Conservation (phyloP, 2,329 filamentous ascomycete species). For the Aaosphaeria arxii region DNA sequence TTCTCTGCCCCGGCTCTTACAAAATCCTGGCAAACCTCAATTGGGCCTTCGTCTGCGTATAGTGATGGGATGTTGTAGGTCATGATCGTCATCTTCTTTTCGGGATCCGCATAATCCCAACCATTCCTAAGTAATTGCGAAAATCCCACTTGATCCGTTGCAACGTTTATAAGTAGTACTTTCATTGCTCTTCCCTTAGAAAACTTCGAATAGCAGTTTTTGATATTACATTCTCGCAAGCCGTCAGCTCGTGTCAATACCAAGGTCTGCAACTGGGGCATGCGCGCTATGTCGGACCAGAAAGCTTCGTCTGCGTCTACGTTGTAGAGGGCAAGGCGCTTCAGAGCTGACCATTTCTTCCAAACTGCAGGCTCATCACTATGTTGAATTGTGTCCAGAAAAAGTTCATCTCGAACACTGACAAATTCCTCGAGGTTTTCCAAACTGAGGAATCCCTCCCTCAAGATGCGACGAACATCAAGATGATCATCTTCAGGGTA, state of each 20-base stretch:
- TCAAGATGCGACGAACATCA: slow-evolving; percentile 36
- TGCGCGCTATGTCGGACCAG: slow-evolving; percentile 28
- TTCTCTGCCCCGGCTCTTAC: slow-evolving; percentile 41
- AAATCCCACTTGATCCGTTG: slow-evolving; percentile 10
- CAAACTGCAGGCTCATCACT: slow-evolving; percentile 38
- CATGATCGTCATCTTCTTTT: slow-evolving; percentile 38
- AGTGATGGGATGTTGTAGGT: slow-evolving; percentile 40
- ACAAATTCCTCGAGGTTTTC: slow-evolving; percentile 48
- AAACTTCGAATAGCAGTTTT: slow-evolving; percentile 41
- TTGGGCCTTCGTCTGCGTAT: slow-evolving; percentile 40
- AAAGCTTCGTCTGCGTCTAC: slow-evolving; percentile 35
- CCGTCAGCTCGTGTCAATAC: slow-evolving; percentile 42
- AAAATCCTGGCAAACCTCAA: slow-evolving; percentile 41
- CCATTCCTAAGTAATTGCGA: slow-evolving; percentile 20
- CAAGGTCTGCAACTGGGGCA: slow-evolving; percentile 40
- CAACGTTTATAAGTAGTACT: slow-evolving; percentile 18
- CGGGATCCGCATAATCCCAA: slow-evolving; percentile 20
- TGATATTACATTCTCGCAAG: slow-evolving; percentile 36
- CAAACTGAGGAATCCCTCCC: slow-evolving; percentile 46
- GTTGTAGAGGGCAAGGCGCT: slow-evolving; percentile 45
- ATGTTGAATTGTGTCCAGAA: slow-evolving; percentile 19
- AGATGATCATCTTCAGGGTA: slow-evolving; percentile 44
- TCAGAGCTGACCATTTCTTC: slow-evolving; percentile 44
- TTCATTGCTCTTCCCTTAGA: slow-evolving; percentile 10
- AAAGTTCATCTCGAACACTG: slow-evolving; percentile 47